phyloP scores from a whole-genome alignment of 2,329 filamentous ascomycete genomes.

The Beauveria brongniartii region DNA sequence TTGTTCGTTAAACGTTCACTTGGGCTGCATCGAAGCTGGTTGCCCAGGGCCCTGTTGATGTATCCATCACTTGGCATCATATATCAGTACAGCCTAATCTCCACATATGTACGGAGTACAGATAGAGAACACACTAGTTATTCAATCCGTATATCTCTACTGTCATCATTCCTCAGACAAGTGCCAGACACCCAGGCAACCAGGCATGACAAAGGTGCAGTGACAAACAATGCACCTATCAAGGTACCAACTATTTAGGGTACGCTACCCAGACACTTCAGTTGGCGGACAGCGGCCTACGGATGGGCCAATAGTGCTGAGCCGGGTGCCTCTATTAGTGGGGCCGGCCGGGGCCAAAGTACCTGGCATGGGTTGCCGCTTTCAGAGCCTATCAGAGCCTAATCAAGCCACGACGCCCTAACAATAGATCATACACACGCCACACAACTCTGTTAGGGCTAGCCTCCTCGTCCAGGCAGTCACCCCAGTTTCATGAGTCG shows the following conservation, averaged over 20 bases:
- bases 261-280: conserved; percentile 5
- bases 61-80: no score
- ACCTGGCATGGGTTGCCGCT: background rate
- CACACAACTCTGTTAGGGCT: background rate
- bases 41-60: no score
- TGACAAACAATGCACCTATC: background rate
- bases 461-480: background rate
- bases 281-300: background rate
- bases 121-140: no score
- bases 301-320: no score
- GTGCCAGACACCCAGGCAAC: no score
- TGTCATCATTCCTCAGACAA: no score
- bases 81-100: no score
- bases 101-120: no score
- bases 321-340: background rate
- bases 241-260: conserved; percentile 4
- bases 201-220: no score
- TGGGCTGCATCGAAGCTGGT: no score
- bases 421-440: background rate
- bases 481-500: conserved; percentile 5
- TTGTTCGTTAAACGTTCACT: background rate
- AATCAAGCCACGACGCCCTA: background rate
- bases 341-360: background rate
- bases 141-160: no score
- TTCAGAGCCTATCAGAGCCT: background rate